These are phyloP conservation scores for Myxozyma sirexii DNA, from an alignment of 805 yeast genomes.

Conservation along the genomic window DNA sequence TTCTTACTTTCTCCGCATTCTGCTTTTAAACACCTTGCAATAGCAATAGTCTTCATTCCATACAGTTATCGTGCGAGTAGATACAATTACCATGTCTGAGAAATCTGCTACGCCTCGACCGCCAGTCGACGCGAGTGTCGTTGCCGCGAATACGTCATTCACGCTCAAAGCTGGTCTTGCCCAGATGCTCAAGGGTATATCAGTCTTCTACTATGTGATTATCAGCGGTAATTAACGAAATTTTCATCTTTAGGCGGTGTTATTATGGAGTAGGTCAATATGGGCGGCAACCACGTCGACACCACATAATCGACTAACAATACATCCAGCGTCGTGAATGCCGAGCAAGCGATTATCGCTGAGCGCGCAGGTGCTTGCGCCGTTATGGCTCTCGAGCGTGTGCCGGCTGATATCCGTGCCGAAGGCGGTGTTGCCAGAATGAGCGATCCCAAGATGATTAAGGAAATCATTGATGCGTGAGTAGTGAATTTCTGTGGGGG, in stretches of 20 bases:
- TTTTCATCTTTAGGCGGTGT: constrained; percentile 43
- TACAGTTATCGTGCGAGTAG: too few species aligned
- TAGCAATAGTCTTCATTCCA: too few species aligned
- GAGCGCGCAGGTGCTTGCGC: constrained; percentile 87
- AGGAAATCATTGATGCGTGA: constrained; percentile 64
- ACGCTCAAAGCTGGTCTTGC: constrained; percentile 77
- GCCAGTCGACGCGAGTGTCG: constrained; percentile 34
- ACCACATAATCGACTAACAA: too few species aligned
- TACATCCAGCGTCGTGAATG: constrained; percentile 41
- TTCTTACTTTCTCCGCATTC: neutral
- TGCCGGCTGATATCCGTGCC: constrained; percentile 83
- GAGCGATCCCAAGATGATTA: constrained; percentile 82
- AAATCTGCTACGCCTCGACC: constrained; percentile 36
- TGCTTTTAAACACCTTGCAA: too few species aligned
- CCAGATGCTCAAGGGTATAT: constrained; percentile 82
- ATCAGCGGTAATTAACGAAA: too few species aligned
- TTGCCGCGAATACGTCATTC: constrained; percentile 36
- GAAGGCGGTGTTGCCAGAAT: constrained; percentile 82
- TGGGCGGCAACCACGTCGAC: too few species aligned
- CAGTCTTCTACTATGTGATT: constrained; percentile 47
- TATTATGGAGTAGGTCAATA: constrained; percentile 45
- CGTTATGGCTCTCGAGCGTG: constrained; percentile 83
- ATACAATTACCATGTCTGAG: neutral
- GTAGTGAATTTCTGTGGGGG: neutral
- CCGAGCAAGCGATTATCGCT: constrained; percentile 79